phyloP scores from a whole-genome alignment of 2,329 filamentous ascomycete species.

The Ophiostoma australiae region DNA sequence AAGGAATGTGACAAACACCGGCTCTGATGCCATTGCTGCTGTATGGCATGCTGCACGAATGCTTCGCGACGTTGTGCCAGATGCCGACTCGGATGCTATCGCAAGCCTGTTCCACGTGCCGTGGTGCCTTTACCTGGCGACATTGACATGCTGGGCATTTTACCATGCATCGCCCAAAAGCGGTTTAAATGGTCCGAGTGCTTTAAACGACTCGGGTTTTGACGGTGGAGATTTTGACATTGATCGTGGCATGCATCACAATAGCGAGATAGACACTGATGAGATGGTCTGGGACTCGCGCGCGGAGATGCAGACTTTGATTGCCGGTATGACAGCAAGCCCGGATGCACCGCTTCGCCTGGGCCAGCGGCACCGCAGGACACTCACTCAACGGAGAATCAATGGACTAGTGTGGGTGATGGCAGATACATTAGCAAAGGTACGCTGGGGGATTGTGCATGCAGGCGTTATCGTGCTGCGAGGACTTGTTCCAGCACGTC shows the following conservation, averaged over 20 bases:
- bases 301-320: conserved; percentile 23
- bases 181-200: neutral
- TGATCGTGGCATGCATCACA: neutral
- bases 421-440: conserved; percentile 25
- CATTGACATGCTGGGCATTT: conserved; percentile 27
- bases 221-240: neutral
- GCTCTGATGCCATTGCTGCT: conserved; percentile 9
- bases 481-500: conserved; percentile 23
- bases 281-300: conserved; percentile 27
- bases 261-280: conserved; percentile 7
- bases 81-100: conserved; percentile 24
- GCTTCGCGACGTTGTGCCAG: conserved; percentile 19
- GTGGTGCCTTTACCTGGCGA: conserved; percentile 27
- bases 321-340: conserved; percentile 16
- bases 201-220: neutral
- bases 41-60: conserved; percentile 26
- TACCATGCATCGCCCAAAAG: conserved; percentile 21
- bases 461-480: conserved; percentile 25
- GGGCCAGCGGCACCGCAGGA: neutral
- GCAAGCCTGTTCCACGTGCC: conserved; percentile 27
- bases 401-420: conserved; percentile 27
- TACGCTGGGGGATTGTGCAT: conserved; percentile 28
- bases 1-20: neutral
- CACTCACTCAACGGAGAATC: conserved; percentile 13
- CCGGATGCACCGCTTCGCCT: conserved; percentile 1